Evolutionary conservation across 208 protist genomes (phyloP), one percentile per base, ranked within the genome.

Genomic region (Trichomonas vaginalis): DNA sequence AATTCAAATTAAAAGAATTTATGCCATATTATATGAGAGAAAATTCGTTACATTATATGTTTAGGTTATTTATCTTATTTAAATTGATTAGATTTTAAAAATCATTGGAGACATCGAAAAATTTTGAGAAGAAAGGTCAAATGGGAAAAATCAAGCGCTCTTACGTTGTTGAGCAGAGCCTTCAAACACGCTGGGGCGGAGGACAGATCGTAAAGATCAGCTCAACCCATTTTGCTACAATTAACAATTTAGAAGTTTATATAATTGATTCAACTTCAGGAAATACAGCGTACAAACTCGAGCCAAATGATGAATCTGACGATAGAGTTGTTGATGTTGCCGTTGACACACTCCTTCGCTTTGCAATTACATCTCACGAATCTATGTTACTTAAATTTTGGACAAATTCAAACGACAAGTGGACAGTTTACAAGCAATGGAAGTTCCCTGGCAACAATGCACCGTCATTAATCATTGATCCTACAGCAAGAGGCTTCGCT

Each of bases 241-340:
- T 92, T 39, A 48, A 42, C 8, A 51, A 51, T 47, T 92, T 48
- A 23, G 86, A 92, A 39, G 40, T 92, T n/a, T 51, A 51, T n/a
- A 92, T 92, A 51, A 92, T 92, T n/a, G 86, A 92, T 92, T 56
- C 45, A 51, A 51, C 17, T 35, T 83, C 79, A 32, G 86, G 86
- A 40, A 39, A 92, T 40, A 92, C 35, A 45, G 42, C 45, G 15
- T 17, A 42, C 0, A 92, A 35, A 45, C 45, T 92, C 17, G 45
- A 92, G 39, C 40, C 86, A 51, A 32, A 56, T n/a, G 45, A 92
- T 48, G 86, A 92, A 92, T 48, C 86, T 27, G 86, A 92, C 2
- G 86, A 92, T 51, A 92, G 14, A 51, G 45, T 92, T 56, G 27
- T 48, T 39, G 86, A 92, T 92, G 42, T 92, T 92, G 45, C 45